Evolutionary conservation across 345 rosid species (phyloP).

Genomic region (Psidium friedrichsthalianum): DNA sequence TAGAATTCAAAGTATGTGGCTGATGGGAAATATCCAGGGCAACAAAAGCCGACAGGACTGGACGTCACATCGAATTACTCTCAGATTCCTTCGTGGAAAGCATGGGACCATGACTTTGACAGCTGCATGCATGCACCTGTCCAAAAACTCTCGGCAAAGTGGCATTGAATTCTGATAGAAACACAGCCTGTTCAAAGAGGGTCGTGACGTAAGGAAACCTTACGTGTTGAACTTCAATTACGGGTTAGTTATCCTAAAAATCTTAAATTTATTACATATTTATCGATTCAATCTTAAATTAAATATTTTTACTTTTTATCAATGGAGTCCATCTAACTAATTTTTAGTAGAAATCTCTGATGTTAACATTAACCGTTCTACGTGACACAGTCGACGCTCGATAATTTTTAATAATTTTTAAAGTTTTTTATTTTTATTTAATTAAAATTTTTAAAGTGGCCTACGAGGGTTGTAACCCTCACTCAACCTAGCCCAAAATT

Average conservation of each 20-base stretch:
- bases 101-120: neutral
- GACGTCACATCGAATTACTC: neutral
- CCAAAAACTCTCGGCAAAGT: neutral
- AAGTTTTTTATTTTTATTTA: no score
- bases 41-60: neutral
- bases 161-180: neutral
- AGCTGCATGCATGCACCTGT: neutral
- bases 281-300: no score
- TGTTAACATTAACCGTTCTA: no score
- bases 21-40: neutral
- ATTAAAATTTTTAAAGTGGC: no score
- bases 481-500: no score
- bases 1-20: neutral
- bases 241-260: neutral
- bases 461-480: no score
- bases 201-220: neutral
- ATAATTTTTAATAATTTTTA: no score
- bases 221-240: neutral
- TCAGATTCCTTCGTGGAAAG: neutral
- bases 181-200: neutral
- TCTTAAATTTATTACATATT: no score
- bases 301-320: no score
- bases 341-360: no score
- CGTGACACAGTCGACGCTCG: no score
- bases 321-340: no score